These are phyloP conservation scores for Trichocladium uniseriatum DNA, from an alignment of 495 filamentous ascomycete species.

Conservation along the genomic window DNA sequence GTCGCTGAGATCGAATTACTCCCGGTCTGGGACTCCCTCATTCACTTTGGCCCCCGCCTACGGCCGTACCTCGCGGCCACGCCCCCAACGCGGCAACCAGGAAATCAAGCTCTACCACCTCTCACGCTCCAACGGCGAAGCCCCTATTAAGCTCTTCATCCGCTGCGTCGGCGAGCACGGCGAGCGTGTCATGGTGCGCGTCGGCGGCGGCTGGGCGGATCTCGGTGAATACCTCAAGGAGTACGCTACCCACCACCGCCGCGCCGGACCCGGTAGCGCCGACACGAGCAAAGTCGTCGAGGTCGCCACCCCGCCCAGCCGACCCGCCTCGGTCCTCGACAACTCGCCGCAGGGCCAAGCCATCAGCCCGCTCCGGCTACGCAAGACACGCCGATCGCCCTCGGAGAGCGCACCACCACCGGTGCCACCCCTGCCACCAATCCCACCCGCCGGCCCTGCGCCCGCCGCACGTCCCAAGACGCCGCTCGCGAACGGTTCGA, in stretches of 20 bases:
- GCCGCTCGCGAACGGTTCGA: constrained; percentile 20
- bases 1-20: constrained; percentile 31
- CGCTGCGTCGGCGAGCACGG: constrained; percentile 79
- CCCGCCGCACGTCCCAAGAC: constrained; percentile 27
- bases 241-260: constrained; percentile 82
- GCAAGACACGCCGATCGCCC: constrained; percentile 28
- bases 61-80: constrained; percentile 33
- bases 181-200: constrained; percentile 95
- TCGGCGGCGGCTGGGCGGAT: constrained; percentile 95
- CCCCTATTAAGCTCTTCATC: constrained; percentile 87
- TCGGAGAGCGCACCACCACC: neutral
- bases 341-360: constrained; percentile 12
- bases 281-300: constrained; percentile 47
- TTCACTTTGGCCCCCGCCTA: constrained; percentile 59
- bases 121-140: constrained; percentile 67
- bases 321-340: constrained; percentile 29
- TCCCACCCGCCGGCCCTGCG: neutral
- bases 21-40: constrained; percentile 55
- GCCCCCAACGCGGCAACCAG: constrained; percentile 39
- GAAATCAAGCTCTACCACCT: constrained; percentile 91
- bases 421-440: neutral
- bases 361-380: constrained; percentile 26
- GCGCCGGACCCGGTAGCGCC: constrained; percentile 22
- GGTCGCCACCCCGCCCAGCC: constrained; percentile 39
- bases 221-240: constrained; percentile 89